Percentiles rank a stretch among this genome's conserved stretches.
Evolutionary conservation across 2,329 filamentous ascomycete species (phyloP).

Genomic region (Neodidymelliopsis sp.): DNA sequence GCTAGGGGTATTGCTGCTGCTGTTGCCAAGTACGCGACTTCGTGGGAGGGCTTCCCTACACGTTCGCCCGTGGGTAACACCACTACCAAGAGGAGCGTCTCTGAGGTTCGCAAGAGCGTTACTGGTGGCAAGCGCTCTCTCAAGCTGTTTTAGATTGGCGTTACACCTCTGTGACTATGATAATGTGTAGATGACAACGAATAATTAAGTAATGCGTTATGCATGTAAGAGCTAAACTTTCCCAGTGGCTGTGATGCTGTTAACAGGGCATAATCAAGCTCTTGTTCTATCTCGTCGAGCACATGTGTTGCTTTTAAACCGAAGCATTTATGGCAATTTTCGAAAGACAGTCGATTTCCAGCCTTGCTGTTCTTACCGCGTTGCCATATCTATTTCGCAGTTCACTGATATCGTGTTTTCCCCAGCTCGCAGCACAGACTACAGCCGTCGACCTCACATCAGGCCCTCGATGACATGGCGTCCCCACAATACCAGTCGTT

Average conservation of each 20-base stretch:
- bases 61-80: conserved; percentile 27
- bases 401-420: too few relatives aligned
- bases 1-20: conserved; percentile 45
- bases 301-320: too few relatives aligned
- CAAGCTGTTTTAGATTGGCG: conserved; percentile 9
- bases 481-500: conserved; percentile 3
- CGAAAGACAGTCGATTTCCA: too few relatives aligned
- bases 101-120: conserved; percentile 22
- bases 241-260: background rate
- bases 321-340: too few relatives aligned
- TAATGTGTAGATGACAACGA: conserved; percentile 10
- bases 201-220: background rate
- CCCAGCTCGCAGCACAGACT: too few relatives aligned
- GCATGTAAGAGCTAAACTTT: too few relatives aligned
- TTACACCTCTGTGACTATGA: background rate
- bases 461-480: background rate
- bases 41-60: conserved; percentile 39
- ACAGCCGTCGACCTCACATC: background rate
- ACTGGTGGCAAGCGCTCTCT: conserved; percentile 11
- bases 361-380: too few relatives aligned
- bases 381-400: too few relatives aligned
- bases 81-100: conserved; percentile 22
- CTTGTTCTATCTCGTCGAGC: too few relatives aligned
- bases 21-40: conserved; percentile 43
- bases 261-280: too few relatives aligned